Evolutionary conservation across 768 basidiomycete genomes (phyloP), one percentile per base, ranked within the genome.

Genomic region (Paxillus ammoniavirescens): DNA sequence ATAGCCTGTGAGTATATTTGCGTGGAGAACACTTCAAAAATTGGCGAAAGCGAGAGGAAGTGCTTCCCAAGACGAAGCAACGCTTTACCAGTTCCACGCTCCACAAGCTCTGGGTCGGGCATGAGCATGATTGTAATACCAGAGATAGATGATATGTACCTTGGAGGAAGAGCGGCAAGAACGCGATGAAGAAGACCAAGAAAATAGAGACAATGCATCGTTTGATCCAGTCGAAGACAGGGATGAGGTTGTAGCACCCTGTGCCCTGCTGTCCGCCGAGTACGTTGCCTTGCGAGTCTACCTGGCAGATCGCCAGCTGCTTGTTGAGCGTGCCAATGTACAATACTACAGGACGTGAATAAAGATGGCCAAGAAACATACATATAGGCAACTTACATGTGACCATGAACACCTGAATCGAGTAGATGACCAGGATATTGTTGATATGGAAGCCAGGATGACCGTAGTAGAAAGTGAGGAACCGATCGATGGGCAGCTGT

Each of bases 371-470:
- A 23, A 9, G 17, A 26, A 38, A 40, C 33, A 26, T 52, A 28
- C 31, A 54, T 1, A 12, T 23, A 23, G 52, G 56, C 14, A 8
- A 85, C 91, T 72, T 65, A 93, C 91, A 66, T 17, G 93, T 93
- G 51, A 98, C 77, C 93, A 98, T 97, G 80, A 99, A 98, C 51
- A 96, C 81, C 69, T 97, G 94, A 50, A 99, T 93, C 23, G 97
- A 98, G 72, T 93, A 88, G 63, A 99, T 98, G 75, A 99, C 95
- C 67, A 99, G 78, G 64, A 98, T 98, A 69, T 99, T 98, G 81
- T 99, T 99, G 78, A 99, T 85, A 70, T 99, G 97, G 87, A 99
- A 99, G 65, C 93, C 97, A 52, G 97, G 96, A 73, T 99, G 97
- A 50, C 91, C 96, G 64, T 98, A 99, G 77, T 99, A 99, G 81